phyloP scores from a whole-genome alignment of 2,329 filamentous ascomycete genomes.

The Nigrospora osmanthi region DNA sequence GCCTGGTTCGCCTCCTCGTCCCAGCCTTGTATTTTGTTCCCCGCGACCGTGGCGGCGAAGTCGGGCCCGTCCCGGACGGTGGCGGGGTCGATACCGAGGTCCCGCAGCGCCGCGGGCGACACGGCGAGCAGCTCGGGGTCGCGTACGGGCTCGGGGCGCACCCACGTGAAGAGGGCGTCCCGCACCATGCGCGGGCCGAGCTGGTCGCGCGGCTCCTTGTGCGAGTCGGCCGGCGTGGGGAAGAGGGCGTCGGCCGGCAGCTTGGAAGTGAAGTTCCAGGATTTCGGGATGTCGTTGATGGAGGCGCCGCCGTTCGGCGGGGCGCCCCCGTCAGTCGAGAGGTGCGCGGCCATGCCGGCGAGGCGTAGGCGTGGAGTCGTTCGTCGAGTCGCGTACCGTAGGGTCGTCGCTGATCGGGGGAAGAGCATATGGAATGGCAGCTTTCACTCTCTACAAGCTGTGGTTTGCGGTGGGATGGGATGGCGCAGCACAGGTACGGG shows the following conservation, averaged over 20 bases:
- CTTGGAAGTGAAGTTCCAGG: slow-evolving; percentile 56
- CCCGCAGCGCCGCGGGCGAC: slow-evolving; percentile 68
- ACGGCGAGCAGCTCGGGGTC: slow-evolving; percentile 75
- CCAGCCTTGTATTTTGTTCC: slow-evolving; percentile 77
- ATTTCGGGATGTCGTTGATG: slow-evolving; percentile 52
- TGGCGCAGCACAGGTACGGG: no score
- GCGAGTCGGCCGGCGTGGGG: slow-evolving; percentile 73
- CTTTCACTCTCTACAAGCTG: no score
- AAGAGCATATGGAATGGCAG: no score
- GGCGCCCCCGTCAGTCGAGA: slow-evolving; percentile 15
- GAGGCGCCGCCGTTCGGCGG: slow-evolving; percentile 11
- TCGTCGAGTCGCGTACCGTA: no score
- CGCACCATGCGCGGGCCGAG: slow-evolving; percentile 79
- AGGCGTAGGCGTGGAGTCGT: no score
- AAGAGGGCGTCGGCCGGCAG: slow-evolving; percentile 72
- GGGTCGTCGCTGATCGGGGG: no score
- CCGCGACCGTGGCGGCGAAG: slow-evolving; percentile 73
- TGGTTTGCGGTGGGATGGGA: no score
- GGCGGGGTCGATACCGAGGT: slow-evolving; percentile 65
- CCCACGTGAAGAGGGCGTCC: slow-evolving; percentile 81
- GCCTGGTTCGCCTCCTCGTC: slow-evolving; percentile 53
- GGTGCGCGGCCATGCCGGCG: no score
- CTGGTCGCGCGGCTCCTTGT: slow-evolving; percentile 68
- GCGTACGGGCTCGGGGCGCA: slow-evolving; percentile 67
- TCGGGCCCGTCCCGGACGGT: slow-evolving; percentile 55